Evolutionary conservation across 495 filamentous ascomycete genomes (phyloP).

Genomic region (Massariosphaeria phaeospora): DNA sequence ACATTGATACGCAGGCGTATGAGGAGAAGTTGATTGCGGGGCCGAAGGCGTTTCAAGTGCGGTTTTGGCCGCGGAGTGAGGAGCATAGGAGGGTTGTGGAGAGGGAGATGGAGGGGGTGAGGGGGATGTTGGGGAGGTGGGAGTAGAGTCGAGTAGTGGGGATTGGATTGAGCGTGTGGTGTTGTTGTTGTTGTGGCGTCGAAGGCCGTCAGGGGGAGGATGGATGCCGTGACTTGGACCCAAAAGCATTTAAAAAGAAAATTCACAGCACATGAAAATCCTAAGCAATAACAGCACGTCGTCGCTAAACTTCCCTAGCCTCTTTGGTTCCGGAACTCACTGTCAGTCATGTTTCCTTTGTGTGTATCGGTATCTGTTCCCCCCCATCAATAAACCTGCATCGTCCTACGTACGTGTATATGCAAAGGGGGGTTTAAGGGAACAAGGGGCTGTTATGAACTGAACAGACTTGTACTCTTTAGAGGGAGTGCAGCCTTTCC

Average conservation of each 20-base stretch:
- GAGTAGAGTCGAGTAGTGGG: slow-evolving; percentile 10
- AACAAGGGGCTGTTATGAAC: too few species aligned
- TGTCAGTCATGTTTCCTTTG: background rate
- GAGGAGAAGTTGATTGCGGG: slow-evolving; percentile 3
- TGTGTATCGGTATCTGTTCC: background rate
- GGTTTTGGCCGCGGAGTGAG: slow-evolving; percentile 18
- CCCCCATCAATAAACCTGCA: background rate
- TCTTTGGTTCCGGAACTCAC: background rate
- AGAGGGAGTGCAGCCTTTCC: too few species aligned
- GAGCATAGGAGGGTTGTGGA: slow-evolving; percentile 8
- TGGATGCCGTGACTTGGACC: too few species aligned
- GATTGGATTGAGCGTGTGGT: too few species aligned
- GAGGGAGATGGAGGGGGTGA: slow-evolving; percentile 9
- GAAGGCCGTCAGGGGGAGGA: background rate
- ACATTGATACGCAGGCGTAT: slow-evolving; percentile 46
- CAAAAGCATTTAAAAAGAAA: too few species aligned
- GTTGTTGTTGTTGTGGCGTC: background rate
- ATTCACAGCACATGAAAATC: background rate
- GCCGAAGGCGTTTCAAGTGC: slow-evolving; percentile 10
- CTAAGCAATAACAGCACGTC: background rate
- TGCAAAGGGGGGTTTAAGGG: too few species aligned
- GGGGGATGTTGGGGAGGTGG: slow-evolving; percentile 12
- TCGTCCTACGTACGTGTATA: background rate
- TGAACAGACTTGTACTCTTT: too few species aligned
- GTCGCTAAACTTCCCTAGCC: background rate